A percentile compares a stretch with the other conserved stretches of the same genome.
Evolutionary conservation across 2,329 filamentous ascomycete species (phyloP).

Genomic region (Aspergillus amoenus): DNA sequence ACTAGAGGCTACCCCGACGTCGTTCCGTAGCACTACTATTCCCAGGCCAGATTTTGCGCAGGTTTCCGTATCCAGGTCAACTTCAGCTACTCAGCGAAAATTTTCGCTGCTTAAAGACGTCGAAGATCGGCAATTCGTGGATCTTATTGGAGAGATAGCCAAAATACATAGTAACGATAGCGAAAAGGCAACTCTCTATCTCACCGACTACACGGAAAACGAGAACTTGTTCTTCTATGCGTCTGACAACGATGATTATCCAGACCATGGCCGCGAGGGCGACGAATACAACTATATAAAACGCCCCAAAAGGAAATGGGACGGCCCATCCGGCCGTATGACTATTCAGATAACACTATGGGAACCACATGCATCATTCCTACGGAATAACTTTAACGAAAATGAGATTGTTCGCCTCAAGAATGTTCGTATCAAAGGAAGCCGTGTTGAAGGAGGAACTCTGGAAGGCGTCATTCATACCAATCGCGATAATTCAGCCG

Average conservation of each 20-base stretch:
- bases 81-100: constrained; percentile 11
- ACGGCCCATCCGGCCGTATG: constrained; percentile 70
- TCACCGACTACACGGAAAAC: constrained; percentile 83
- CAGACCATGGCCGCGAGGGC: constrained; percentile 44
- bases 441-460: constrained; percentile 48
- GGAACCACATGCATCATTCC: constrained; percentile 63
- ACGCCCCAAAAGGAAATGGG: constrained; percentile 54
- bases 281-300: constrained; percentile 58
- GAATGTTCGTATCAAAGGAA: constrained; percentile 70
- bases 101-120: constrained; percentile 67
- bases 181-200: constrained; percentile 63
- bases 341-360: constrained; percentile 71
- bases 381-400: constrained; percentile 56
- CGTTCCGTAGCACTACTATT: constrained; percentile 12
- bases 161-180: constrained; percentile 48
- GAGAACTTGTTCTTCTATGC: constrained; percentile 58
- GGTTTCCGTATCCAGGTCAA: constrained; percentile 7
- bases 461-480: constrained; percentile 72
- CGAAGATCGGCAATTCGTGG: constrained; percentile 56
- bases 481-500: constrained; percentile 54
- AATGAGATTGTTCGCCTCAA: constrained; percentile 64
- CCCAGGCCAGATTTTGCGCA: background rate
- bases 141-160: constrained; percentile 72
- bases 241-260: constrained; percentile 31
- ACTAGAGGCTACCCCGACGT: constrained; percentile 20